These are phyloP conservation scores for Termitomyces sp. DNA, from an alignment of 768 basidiomycete genomes.

Conservation along the genomic window DNA sequence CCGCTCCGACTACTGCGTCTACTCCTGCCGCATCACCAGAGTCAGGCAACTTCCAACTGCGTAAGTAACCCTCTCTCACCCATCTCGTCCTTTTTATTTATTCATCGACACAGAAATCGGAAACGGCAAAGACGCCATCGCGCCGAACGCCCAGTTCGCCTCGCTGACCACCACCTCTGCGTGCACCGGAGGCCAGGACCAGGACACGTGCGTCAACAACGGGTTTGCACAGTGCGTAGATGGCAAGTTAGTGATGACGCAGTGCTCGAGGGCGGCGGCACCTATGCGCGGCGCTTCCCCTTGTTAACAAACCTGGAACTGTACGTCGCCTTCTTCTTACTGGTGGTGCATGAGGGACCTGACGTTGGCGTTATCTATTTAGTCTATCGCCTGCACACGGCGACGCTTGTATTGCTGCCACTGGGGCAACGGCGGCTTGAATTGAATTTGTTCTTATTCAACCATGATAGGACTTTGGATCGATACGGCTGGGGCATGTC, in stretches of 20 bases:
- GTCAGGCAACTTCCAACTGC: constrained; percentile 6
- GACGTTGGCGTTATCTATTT: background rate
- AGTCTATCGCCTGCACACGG: constrained; percentile 16
- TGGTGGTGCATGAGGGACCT: background rate
- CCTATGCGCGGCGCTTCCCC: constrained; percentile 24
- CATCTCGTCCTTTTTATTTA: background rate
- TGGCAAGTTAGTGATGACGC: constrained; percentile 20
- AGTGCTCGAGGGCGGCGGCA: constrained; percentile 24
- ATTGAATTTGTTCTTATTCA: background rate
- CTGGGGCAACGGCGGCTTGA: constrained; percentile 9
- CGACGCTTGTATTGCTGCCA: constrained; percentile 16
- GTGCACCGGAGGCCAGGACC: constrained; percentile 19
- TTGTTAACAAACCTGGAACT: constrained; percentile 24
- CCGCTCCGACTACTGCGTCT: background rate
- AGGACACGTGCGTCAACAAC: constrained; percentile 15
- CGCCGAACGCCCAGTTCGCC: constrained; percentile 20
- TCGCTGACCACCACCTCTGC: constrained; percentile 18
- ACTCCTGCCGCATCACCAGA: background rate
- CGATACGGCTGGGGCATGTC: too few relatives aligned
- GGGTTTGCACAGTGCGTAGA: constrained; percentile 21
- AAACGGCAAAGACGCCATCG: constrained; percentile 16
- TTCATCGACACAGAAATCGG: constrained; percentile 6
- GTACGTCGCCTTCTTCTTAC: constrained; percentile 3
- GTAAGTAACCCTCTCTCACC: background rate
- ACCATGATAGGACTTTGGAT: too few relatives aligned